Evolutionary conservation across 345 rosid species (phyloP).

Genomic region (Heritiera littoralis): DNA sequence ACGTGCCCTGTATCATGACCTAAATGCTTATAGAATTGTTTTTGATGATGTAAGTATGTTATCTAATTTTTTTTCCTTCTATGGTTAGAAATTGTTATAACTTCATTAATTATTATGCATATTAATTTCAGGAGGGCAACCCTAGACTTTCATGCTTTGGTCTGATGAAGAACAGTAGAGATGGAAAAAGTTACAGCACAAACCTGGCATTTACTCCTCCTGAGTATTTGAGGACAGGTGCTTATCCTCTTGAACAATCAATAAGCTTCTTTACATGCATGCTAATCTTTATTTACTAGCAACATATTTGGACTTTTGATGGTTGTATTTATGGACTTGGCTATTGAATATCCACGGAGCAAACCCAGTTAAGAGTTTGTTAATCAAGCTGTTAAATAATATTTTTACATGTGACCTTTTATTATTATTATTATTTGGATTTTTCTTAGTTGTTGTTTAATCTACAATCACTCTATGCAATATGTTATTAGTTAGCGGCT

Average conservation of each 20-base stretch:
- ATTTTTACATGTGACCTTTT: not conserved
- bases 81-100: slow-evolving; percentile 1
- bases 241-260: slow-evolving; percentile 7
- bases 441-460: not conserved
- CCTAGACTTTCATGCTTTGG: slow-evolving; percentile 93
- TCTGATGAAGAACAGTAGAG: slow-evolving; percentile 94
- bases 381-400: not conserved
- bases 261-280: not conserved
- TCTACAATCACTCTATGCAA: not conserved
- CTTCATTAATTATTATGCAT: slow-evolving; percentile 5
- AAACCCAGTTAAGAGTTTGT: not conserved
- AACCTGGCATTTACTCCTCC: slow-evolving; percentile 97
- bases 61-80: not conserved
- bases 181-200: slow-evolving; percentile 94
- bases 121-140: slow-evolving; percentile 68
- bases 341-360: not conserved
- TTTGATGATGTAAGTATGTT: slow-evolving; percentile 70
- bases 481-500: not conserved
- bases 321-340: slow-evolving; percentile 11
- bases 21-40: slow-evolving; percentile 88
- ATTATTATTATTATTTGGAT: not conserved
- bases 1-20: slow-evolving; percentile 89
- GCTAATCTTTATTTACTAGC: not conserved
- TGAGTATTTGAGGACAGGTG: slow-evolving; percentile 93
- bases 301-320: not conserved